Evolutionary conservation across 495 filamentous ascomycete genomes (phyloP), one percentile per base, ranked within the genome.

Genomic region (Penicillium ucsense): DNA sequence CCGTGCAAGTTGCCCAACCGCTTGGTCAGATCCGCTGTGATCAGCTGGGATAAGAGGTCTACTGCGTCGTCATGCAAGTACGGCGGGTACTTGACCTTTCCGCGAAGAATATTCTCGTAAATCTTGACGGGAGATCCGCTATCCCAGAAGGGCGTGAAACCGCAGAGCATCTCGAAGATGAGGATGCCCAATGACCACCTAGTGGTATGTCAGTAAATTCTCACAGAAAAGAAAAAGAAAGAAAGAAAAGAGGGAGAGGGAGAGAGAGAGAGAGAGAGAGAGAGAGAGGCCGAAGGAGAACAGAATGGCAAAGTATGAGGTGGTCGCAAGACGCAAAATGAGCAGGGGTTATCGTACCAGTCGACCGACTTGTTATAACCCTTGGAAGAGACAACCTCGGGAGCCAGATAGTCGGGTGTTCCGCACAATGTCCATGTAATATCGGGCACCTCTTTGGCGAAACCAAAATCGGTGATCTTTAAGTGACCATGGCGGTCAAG

Each of bases 321-420:
- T n/a, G 20, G 1, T 20, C 20, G 20, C 1, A 20, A 20, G 20
- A 20, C 20, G 20, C 20, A 1, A 20, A 20, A 20, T 20, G 20
- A 20, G 20, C 39, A 11, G 29, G 35, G 7, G 32, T 4, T 34
- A 30, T 64, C 86, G 71, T 73, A 97, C 92, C 92, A 98, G 63
- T 98, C 92, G 6, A 98, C 92, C 4, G 90, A 95, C 67, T 97
- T 97, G 69, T 97, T 97, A 68, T 98, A 98, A 31, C 92, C 92
- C 71, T 97, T 97, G 53, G 87, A 92, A 20, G 88, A 84, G 9
- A 98, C 94, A 9, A 98, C 94, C 65, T 98, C 92, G 1, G 92
- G 92, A 2, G 92, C 92, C 34, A 98, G 78, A 62, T 98, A 98
- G 68, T 98, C 92, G n/a, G 92, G 92, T 20, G 92, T 98, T 46